Evolutionary conservation across 2,329 filamentous ascomycete genomes (phyloP), one percentile per base, ranked within the genome.

Genomic region (Neonectria neomacrospora): DNA sequence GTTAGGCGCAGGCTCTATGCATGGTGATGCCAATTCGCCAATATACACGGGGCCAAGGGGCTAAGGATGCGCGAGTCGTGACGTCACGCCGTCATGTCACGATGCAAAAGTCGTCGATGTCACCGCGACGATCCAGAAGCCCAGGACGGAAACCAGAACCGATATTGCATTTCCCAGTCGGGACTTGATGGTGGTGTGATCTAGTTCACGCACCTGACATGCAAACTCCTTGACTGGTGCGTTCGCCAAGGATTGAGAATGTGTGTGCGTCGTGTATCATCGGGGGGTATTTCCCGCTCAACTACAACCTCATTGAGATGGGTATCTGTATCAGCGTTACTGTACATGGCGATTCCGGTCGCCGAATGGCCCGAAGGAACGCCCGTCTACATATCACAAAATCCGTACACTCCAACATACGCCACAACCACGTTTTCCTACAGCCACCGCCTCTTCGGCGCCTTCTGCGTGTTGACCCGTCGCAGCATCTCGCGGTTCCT

Each of bases 401-500:
- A 34, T 44, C 48, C 45, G 53, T 62, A 44, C 48, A 58, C 58
- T 61, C 63, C 44, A 65, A 58, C 54, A 12, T 50, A 28, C 52
- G 23, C 47, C 63, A 32, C 47, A 20, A 28, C 23, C 44, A 48
- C 23, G 12, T n/a, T 48, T 9, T n/a, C 44, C 23, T 50, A 67
- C 37, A 71, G 70, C 73, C 73, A 78, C 69, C 76, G 75, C 64
- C 71, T 76, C 68, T 76, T 79, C 68, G 77, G 80, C 37, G 69
- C 75, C 77, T 85, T 85, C 71, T 83, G 80, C 78, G 81, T 77
- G 69, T 85, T 83, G 59, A 86, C 80, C 54, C 84, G 78, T 48
- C 85, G 78, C 64, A 87, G 71, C 77, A 84, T 81, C 76, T 88
- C 85, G 16, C 85, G 80, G 74, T 85, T 86, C 59, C 83, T 79